phyloP scores from a whole-genome alignment of 2,329 filamentous ascomycete species.

The Aspergillus arachidicola region DNA sequence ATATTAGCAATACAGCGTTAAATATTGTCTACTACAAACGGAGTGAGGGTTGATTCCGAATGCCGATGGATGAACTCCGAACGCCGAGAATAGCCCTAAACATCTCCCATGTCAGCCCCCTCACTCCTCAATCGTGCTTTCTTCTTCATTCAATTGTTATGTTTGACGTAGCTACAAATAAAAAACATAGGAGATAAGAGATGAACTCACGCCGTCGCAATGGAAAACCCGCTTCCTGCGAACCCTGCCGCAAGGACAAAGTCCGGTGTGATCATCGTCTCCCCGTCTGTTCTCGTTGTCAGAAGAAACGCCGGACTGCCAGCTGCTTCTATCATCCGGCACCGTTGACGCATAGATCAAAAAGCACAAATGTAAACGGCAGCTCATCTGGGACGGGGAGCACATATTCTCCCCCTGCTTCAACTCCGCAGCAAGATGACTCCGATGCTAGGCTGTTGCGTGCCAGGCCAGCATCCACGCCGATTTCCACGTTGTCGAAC shows the following conservation, averaged over 20 bases:
- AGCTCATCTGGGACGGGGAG: neutral
- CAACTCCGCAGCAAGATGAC: neutral
- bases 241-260: constrained; percentile 36
- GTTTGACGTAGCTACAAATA: neutral
- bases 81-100: neutral
- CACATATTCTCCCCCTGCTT: neutral
- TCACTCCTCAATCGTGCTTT: neutral
- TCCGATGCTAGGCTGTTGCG: neutral
- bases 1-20: no score
- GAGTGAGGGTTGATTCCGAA: neutral
- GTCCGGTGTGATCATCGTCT: constrained; percentile 35
- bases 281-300: constrained; percentile 32
- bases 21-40: no score
- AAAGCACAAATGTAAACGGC: neutral
- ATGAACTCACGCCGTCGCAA: constrained; percentile 30
- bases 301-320: constrained; percentile 21
- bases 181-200: neutral
- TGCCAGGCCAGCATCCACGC: neutral
- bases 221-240: constrained; percentile 35
- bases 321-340: constrained; percentile 38
- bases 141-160: neutral
- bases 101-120: neutral
- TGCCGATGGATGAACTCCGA: neutral
- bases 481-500: neutral
- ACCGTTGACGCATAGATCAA: constrained; percentile 27